Base-by-base conservation (phyloP, 805 yeast genomes). In the Wickerhamomyces ciferrii region DNA sequence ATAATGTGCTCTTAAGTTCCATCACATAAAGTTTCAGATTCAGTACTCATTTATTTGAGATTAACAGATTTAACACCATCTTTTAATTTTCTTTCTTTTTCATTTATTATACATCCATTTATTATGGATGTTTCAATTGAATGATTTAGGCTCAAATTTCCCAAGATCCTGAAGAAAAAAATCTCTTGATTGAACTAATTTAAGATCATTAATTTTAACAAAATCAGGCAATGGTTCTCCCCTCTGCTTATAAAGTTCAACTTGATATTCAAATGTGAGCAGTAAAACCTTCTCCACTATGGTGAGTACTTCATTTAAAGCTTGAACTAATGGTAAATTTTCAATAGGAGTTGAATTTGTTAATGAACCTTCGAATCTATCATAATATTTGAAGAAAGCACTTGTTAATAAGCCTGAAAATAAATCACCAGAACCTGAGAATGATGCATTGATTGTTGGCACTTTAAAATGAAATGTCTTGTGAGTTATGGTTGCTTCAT, bases 401-500 rank as follows among this genome's bases (percentile, higher is more conserved):
- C 84, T 78, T 3, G 83, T 71, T 18, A 85, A 52, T 15, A 86
- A 57, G 1, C 84, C 89, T 3, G 82, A 70, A 60, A 85, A 83
- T 17, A 86, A 63, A 59, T 86, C 94, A 2, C 94, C 94, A 48
- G 87, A 76, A 1, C 94, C 94, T 37, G 80, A 81, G 59, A 84
- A 85, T 2, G 70, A 66, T 10, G 89, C 87, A 19, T 75, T 66
- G 13, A 85, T 76, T 52, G 67, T 64, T 5, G 71, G 67, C 2
- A 81, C 73, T 21, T 70, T 69, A 41, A 71, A 67, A 42, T 61
- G 67, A 44, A 66, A 52, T 3, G 49, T 23, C 14, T 42, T 39
- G 13, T 43, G 42, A 0, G 21, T 1, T 45, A 45, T 1, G 43
- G 5, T 25, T n/a, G n/a, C n/a, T n/a, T n/a, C n/a, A 38, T 25